These are phyloP conservation scores for Lactarius hatsudake DNA, from an alignment of 768 basidiomycete species.

Conservation along the genomic window DNA sequence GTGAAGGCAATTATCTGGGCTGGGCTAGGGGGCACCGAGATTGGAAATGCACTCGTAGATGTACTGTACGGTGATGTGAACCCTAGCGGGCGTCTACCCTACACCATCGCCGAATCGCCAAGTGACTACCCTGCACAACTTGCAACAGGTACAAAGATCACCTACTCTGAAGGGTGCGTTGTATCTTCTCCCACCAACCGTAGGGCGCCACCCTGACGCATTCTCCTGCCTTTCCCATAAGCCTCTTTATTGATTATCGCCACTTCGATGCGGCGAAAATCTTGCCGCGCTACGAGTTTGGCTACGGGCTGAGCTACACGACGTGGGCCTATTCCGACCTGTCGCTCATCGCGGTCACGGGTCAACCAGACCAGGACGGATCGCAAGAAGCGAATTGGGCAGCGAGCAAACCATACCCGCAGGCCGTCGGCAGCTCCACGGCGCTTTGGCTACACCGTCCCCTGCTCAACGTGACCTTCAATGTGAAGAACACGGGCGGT, in stretches of 20 bases:
- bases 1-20: constrained; percentile 55
- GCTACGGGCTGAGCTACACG: constrained; percentile 87
- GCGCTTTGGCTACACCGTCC: constrained; percentile 73
- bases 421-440: constrained; percentile 54
- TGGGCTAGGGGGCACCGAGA: constrained; percentile 67
- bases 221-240: neutral
- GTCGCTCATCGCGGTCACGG: constrained; percentile 41
- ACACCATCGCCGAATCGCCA: constrained; percentile 62
- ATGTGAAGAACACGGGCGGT: constrained; percentile 61
- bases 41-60: constrained; percentile 62
- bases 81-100: constrained; percentile 65
- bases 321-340: constrained; percentile 69
- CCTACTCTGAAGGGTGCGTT: constrained; percentile 57
- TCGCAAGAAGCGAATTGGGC: constrained; percentile 54
- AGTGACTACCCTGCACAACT: constrained; percentile 51
- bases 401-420: constrained; percentile 52
- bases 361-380: constrained; percentile 37
- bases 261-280: constrained; percentile 57
- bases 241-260: constrained; percentile 37
- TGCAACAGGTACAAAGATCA: constrained; percentile 40
- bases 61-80: constrained; percentile 76
- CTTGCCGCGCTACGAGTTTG: constrained; percentile 82
- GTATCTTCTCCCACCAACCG: constrained; percentile 21
- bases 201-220: neutral
- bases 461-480: constrained; percentile 58